These are phyloP conservation scores for Gliomastix tumulicola DNA, from an alignment of 2,329 filamentous ascomycete genomes.

Conservation along the genomic window DNA sequence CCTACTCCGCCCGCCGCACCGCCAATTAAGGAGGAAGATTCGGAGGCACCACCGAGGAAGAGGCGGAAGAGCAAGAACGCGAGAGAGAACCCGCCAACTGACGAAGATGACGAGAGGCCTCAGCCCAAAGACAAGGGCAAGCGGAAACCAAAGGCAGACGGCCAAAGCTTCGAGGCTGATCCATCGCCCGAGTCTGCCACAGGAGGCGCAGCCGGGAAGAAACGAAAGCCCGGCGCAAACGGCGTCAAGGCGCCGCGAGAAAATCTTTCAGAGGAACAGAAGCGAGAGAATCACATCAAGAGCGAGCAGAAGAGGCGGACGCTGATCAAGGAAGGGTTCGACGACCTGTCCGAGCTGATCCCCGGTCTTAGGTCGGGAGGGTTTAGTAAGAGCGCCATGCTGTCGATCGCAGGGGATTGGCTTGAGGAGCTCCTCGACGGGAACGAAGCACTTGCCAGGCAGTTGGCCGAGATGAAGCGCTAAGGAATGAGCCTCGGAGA, in stretches of 20 bases:
- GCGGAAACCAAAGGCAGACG: slow-evolving; percentile 6
- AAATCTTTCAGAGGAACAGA: slow-evolving; percentile 76
- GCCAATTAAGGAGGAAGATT: slow-evolving; percentile 18
- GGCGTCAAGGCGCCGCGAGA: slow-evolving; percentile 45
- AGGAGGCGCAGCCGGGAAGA: slow-evolving; percentile 31
- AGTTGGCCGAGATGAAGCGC: slow-evolving; percentile 33
- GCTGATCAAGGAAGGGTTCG: slow-evolving; percentile 75
- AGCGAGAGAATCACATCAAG: slow-evolving; percentile 77
- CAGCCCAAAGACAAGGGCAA: slow-evolving; percentile 10
- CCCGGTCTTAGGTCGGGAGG: slow-evolving; percentile 67
- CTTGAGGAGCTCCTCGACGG: slow-evolving; percentile 65
- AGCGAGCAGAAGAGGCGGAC: slow-evolving; percentile 84
- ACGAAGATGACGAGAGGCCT: slow-evolving; percentile 32
- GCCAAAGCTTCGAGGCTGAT: background rate
- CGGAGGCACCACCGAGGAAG: slow-evolving; percentile 38
- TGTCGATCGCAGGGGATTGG: slow-evolving; percentile 71
- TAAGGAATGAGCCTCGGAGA: no score
- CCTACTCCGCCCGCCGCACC: no score
- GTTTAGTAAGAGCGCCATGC: slow-evolving; percentile 76
- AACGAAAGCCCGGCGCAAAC: slow-evolving; percentile 39
- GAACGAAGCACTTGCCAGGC: slow-evolving; percentile 54
- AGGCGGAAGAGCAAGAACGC: slow-evolving; percentile 46
- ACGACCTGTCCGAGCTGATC: slow-evolving; percentile 70
- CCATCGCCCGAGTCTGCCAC: slow-evolving; percentile 4
- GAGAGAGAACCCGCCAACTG: slow-evolving; percentile 22